Base-by-base conservation (phyloP, 306 rosid genomes). In the Rosa lucieae region DNA sequence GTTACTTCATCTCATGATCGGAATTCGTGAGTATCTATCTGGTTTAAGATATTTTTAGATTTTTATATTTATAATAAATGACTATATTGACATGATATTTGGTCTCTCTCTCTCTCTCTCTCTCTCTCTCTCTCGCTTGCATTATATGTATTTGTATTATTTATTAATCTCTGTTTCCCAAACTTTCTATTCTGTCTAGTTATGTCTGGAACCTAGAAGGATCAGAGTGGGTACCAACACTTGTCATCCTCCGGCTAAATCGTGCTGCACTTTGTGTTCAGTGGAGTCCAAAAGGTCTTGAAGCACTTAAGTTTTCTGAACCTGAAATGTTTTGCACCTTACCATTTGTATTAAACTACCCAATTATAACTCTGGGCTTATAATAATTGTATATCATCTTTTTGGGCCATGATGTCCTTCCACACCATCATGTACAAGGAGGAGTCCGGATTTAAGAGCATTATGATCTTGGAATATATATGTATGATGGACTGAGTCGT, bases 191-290 rank as follows among this genome's bases (percentile, higher is more conserved):
- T 55, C 62, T 83, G 55, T 67, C 26, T 84, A 95, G 99, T 56
- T 95, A 95, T 86, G 99, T 95, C 69, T 95, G 99, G 99, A 95
- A 91, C 81, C 84, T 93, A 49, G 99, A 95, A 83, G 92, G 94
- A 81, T 86, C 94, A 73, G 94, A 93, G 82, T 93, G 99, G 99
- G 97, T 90, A 72, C 93, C 99, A 79, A 91, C 98, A 58, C 97
- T 95, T 32, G 98, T 95, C 59, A 92, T 91, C 77, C 98, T 95
- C 78, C 82, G 98, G 84, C 93, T 91, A 78, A 95, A 95, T 81
- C 99, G 99, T 42, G 96, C 99, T 67, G 99, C 99, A 79, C 94
- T 95, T 6, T 93, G 98, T 88, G 99, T 95, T 75, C 89, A 89
- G 80, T 95, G 99, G 98, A 95, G 98, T 89, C 97, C 99, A 67